phyloP scores from a whole-genome alignment of 352 stramenopile species.

The Globisporangium abappressorium region DNA sequence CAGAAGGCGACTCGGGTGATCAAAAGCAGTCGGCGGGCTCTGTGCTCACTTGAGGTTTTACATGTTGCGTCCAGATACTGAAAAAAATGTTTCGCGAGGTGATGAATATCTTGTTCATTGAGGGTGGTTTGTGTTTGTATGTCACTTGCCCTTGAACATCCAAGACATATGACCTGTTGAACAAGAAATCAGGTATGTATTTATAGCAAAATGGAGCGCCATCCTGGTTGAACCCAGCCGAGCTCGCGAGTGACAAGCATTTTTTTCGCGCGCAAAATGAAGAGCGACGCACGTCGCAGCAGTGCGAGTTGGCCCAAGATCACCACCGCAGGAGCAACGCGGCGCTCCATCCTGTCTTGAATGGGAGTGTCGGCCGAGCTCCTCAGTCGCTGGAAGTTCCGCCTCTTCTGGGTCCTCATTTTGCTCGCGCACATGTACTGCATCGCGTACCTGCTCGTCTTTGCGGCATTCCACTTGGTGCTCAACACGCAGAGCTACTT shows the following conservation, averaged over 20 bases:
- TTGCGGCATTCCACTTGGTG: neutral
- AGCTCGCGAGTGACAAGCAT: too few relatives aligned
- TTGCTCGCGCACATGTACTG: neutral
- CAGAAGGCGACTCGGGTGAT: too few relatives aligned
- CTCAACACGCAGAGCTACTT: constrained; percentile 7
- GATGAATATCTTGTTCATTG: neutral
- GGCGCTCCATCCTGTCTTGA: neutral
- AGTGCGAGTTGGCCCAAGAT: too few relatives aligned
- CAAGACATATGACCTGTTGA: neutral
- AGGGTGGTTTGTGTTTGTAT: too few relatives aligned
- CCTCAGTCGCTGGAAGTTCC: neutral
- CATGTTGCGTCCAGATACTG: neutral
- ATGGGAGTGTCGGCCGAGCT: neutral
- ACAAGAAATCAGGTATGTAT: neutral
- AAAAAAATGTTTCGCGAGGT: neutral
- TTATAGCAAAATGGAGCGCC: neutral
- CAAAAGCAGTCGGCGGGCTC: too few relatives aligned
- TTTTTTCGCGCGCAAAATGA: too few relatives aligned
- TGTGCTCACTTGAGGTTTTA: neutral
- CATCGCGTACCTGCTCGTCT: constrained; percentile 6
- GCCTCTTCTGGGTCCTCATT: constrained; percentile 2
- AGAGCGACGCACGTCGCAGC: too few relatives aligned
- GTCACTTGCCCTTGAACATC: neutral
- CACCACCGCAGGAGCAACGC: too few relatives aligned
- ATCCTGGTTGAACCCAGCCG: neutral